Base-by-base conservation (phyloP, 805 yeast species). In the Zygosaccharomyces lentus region DNA sequence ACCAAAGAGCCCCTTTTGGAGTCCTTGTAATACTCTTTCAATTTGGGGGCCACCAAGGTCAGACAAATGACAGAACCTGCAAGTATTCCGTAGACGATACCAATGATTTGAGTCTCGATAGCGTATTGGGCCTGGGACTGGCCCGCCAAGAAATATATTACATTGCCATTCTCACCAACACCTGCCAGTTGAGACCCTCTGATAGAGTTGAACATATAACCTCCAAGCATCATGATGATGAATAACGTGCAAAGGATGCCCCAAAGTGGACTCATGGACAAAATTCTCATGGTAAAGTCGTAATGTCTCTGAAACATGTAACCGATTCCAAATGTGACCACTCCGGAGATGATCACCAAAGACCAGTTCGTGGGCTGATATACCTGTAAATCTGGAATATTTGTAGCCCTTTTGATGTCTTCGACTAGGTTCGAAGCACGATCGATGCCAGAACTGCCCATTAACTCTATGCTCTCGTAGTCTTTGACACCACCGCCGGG, bases 141-240 rank as follows among this genome's bases (percentile, higher is more conserved):
- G 4, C 73, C 70, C 27, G 70, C 73, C 53, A 75, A 74, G 34
- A 82, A 71, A 61, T 82, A 86, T 37, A 67, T 75, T 21, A 71
- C 63, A 21, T 61, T 62, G 39, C 78, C 78, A 36, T 64, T 55
- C 30, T 62, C 64, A 36, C 66, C 64, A 36, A 66, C 64, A 26
- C 77, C 77, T 30, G 76, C 71, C 51, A 74, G 70, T 25, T 75
- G 89, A 6, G 82, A 74, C 31, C 77, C 76, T 65, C 97, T 80
- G 52, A 93, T 93, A 54, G 78, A 77, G 65, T 88, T 90, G 76
- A 81, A 93, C 99, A 93, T 93, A 68, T 89, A 85, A 13, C 99
- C 99, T 6, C 91, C 73, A 39, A 78, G 80, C 72, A 90, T 86
- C 55, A 89, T 68, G 49, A 90, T 70, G 30, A 87, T 75, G 46